Base-by-base conservation (phyloP, 345 rosid species). In the Euphorbia tirucalli region DNA sequence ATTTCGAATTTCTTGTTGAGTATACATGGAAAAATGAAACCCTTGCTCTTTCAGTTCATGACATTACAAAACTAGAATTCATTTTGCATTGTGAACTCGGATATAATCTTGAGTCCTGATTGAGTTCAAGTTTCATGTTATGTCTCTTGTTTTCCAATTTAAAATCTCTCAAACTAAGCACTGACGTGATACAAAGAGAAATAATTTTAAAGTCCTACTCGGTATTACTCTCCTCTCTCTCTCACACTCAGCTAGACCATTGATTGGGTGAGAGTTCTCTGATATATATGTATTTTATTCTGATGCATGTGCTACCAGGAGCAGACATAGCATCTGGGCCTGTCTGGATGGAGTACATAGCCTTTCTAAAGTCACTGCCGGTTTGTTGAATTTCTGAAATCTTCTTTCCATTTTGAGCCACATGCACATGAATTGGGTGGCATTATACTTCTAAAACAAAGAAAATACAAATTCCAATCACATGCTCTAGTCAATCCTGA, bases 271-370 rank as follows among this genome's bases (percentile, higher is more conserved):
- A 21, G 25, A 52, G 57, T 24, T 24, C 25, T 66, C 48, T 61
- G 48, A 52, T 50, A 50, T 15, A 21, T 32, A 32, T 75, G 71
- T 73, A 71, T 61, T 74, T 13, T 13, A 2, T 13, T 77, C 62
- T 32, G 69, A 66, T 85, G 66, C 64, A 15, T 86, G 60, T 77
- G 73, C 71, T 82, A 50, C 61, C 87, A 94, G 98, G 98, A 75
- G 78, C 89, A 15, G 99, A 95, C 78, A 85, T 90, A 60, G 90
- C 91, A 85, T 84, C 97, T 65, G 97, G 99, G 54, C 97, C 97
- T 24, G 77, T 92, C 69, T 95, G 99, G 99, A 81, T 87, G 68
- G 99, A 95, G 80, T 92, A 89, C 86, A 88, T 92, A 64, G 70
- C 90, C 72, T 92, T 88, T 80, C 79, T 95, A 69, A 89, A 89